These are phyloP conservation scores for Coffea humblotiana DNA, from an alignment of 305 asterid genomes.

Conservation along the genomic window DNA sequence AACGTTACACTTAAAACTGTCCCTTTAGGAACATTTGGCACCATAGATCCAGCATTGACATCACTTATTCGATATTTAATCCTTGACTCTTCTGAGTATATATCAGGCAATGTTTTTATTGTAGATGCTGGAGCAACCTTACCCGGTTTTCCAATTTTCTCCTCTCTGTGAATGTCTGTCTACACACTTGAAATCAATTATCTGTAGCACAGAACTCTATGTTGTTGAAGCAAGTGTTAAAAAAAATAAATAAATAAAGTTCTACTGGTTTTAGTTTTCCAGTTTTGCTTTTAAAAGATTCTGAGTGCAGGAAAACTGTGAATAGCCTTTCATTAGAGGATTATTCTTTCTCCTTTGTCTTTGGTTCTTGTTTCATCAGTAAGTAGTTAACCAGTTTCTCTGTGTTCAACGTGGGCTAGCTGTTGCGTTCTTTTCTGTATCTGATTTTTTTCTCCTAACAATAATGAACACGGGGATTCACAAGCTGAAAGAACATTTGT, in stretches of 20 bases:
- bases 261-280: not conserved
- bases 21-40: constrained; percentile 30
- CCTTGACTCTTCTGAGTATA: constrained; percentile 43
- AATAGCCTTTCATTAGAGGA: not conserved
- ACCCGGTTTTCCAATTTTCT: constrained; percentile 35
- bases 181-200: not conserved
- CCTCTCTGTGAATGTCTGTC: constrained; percentile 26
- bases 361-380: not conserved
- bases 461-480: not conserved
- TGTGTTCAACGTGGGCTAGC: not conserved
- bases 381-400: not conserved
- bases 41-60: constrained; percentile 46
- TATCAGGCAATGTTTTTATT: constrained; percentile 41
- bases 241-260: not conserved
- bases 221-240: not conserved
- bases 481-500: not conserved
- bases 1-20: constrained; percentile 19
- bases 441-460: not conserved
- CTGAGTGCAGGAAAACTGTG: not conserved
- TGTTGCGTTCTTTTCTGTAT: not conserved
- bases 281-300: not conserved
- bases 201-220: not conserved
- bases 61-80: constrained; percentile 41
- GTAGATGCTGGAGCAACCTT: constrained; percentile 36
- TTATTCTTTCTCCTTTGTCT: not conserved